These are phyloP conservation scores for Ligustrum vulgare DNA, from an alignment of 257 asterid genomes.

Conservation along the genomic window DNA sequence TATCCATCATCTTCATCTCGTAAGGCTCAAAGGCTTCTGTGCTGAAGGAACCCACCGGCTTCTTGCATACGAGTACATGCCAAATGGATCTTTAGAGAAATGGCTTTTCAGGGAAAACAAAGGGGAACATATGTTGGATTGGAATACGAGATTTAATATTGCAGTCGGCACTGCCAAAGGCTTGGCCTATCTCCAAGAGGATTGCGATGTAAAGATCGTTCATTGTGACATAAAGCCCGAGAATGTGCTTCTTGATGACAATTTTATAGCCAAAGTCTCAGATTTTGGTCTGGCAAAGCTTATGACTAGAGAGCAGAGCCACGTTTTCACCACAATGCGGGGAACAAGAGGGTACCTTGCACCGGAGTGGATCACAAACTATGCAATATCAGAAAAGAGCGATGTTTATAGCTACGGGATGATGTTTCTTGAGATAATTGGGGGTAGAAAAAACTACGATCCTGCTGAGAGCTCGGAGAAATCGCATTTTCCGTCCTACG, in stretches of 20 bases:
- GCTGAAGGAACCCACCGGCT: slow-evolving; percentile 90
- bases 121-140: slow-evolving; percentile 65
- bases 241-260: slow-evolving; percentile 76
- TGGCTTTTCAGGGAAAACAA: slow-evolving; percentile 77
- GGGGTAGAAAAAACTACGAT: slow-evolving; percentile 89
- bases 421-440: slow-evolving; percentile 87
- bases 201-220: slow-evolving; percentile 76
- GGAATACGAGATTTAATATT: slow-evolving; percentile 68
- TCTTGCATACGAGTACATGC: slow-evolving; percentile 88
- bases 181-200: slow-evolving; percentile 81
- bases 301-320: slow-evolving; percentile 85
- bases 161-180: slow-evolving; percentile 90
- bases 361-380: slow-evolving; percentile 94
- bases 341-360: slow-evolving; percentile 96
- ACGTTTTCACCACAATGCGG: slow-evolving; percentile 76
- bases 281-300: slow-evolving; percentile 94
- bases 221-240: slow-evolving; percentile 92
- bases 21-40: slow-evolving; percentile 82
- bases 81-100: slow-evolving; percentile 76
- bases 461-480: slow-evolving; percentile 61
- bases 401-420: slow-evolving; percentile 91
- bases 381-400: slow-evolving; percentile 90
- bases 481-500: slow-evolving; percentile 77
- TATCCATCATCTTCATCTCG: slow-evolving; percentile 87
- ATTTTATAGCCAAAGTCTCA: slow-evolving; percentile 70